Base-by-base conservation (phyloP, 2,329 filamentous ascomycete genomes). In the Exophiala alcalophila region DNA sequence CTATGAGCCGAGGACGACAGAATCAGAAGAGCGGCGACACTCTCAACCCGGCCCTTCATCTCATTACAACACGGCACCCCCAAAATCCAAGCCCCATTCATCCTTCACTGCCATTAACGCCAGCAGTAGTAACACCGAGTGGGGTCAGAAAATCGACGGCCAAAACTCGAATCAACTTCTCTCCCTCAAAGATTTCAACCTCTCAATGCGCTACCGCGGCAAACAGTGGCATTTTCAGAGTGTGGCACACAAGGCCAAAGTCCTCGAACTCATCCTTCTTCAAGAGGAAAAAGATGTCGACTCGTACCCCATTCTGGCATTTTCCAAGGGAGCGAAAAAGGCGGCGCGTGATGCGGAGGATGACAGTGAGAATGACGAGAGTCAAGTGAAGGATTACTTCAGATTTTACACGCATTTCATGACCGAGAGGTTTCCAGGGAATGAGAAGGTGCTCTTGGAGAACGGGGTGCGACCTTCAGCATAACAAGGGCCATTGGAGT, bases 231-330 rank as follows among this genome's bases (percentile, higher is more conserved):
- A 30, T 19, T 46, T 46, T 21, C 27, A 40, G 25, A 40, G 30
- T 9, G 32, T 46, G 19, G 43, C 43, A n/a, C 43, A 46, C 15
- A 46, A 46, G 23, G 43, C 43, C 25, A 40, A 35, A 19, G 36
- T 46, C 7, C 43, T 46, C 26, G 43, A 46, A 14, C 18, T 35
- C 10, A 40, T 46, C 29, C 29, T 46, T n/a, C 16, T 46, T 9
- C 30, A 40, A 27, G 43, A 46, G 29, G 43, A 46, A 20, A 46
- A 46, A 14, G 43, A 46, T 9, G 31, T 46, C 31, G 43, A 46
- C 14, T 25, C 30, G n/a, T 46, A 46, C 11, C 43, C 43, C 4
- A 21, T 36, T 9, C 8, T 46, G 25, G 43, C 43, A 11, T 46
- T 46, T 27, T 40, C 43, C 7, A 46, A 40, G 14, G 26, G 30